A percentile compares a stretch with the other conserved stretches of the same genome.
These are phyloP conservation scores for Talaromyces sp. DNA, from an alignment of 2,329 filamentous ascomycete species.

Conservation along the genomic window DNA sequence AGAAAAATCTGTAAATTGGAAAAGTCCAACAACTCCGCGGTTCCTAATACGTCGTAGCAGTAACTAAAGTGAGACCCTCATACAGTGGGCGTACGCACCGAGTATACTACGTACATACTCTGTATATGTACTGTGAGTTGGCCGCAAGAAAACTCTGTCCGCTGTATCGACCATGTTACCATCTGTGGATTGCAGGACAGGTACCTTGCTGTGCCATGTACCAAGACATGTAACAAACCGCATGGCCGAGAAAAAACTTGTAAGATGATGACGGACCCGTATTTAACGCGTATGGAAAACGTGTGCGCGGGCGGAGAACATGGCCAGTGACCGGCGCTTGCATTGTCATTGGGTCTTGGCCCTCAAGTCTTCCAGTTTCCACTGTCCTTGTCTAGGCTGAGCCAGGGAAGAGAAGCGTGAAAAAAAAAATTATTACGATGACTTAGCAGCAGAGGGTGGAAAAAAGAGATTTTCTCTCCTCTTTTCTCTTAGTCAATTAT, in stretches of 20 bases:
- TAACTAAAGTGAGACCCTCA: constrained; percentile 1
- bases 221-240: neutral
- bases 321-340: constrained; percentile 4
- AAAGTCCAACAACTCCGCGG: constrained; percentile 8
- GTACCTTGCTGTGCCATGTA: neutral
- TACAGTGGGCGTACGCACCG: neutral
- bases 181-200: neutral
- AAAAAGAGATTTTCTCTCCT: neutral
- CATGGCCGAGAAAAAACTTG: neutral
- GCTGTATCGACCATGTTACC: neutral
- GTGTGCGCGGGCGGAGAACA: constrained; percentile 8
- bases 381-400: constrained; percentile 12
- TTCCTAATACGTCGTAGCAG: constrained; percentile 5
- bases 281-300: constrained; percentile 3
- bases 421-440: constrained; percentile 13
- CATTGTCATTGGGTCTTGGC: constrained; percentile 13
- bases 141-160: neutral
- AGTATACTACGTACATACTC: neutral
- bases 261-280: neutral
- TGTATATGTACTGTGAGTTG: neutral
- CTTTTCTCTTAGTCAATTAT: constrained; percentile 38
- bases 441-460: neutral
- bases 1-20: neutral
- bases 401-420: neutral
- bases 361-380: constrained; percentile 2